A percentile compares a stretch with the other conserved stretches of the same genome.
phyloP scores from a whole-genome alignment of 371 early-diverging fungal genomes.

The Actinomortierella wolfii region DNA sequence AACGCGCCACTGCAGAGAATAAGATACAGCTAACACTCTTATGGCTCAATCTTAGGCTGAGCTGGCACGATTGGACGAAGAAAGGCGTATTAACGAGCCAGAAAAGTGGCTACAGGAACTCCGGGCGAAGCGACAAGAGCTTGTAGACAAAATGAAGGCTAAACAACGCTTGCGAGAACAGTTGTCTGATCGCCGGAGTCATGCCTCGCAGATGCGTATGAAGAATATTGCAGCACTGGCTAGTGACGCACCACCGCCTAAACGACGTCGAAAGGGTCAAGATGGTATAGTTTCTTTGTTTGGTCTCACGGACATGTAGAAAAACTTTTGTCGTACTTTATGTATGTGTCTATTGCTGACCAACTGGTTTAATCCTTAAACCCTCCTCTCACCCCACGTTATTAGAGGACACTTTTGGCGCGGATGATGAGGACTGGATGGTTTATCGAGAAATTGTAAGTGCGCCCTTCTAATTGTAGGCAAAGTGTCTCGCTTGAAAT shows the following conservation, averaged over 20 bases:
- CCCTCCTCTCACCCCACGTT: background rate
- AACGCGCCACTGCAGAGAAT: background rate
- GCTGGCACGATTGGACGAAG: slow-evolving; percentile 69
- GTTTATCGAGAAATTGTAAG: slow-evolving; percentile 88
- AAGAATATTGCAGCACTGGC: slow-evolving; percentile 84
- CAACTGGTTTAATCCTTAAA: background rate
- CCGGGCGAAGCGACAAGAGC: slow-evolving; percentile 60
- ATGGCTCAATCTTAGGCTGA: slow-evolving; percentile 56
- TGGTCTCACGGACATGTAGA: background rate
- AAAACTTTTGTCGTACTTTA: background rate
- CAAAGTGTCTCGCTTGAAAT: too few species aligned
- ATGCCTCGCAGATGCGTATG: slow-evolving; percentile 86
- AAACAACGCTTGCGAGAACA: slow-evolving; percentile 72
- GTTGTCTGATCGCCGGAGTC: slow-evolving; percentile 83
- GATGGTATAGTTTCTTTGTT: slow-evolving; percentile 48
- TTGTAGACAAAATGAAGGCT: slow-evolving; percentile 68
- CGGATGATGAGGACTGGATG: slow-evolving; percentile 92
- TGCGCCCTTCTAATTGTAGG: background rate
- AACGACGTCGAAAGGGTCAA: slow-evolving; percentile 61
- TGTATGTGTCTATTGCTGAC: background rate
- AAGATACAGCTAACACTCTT: background rate
- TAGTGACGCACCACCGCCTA: slow-evolving; percentile 57
- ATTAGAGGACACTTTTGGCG: slow-evolving; percentile 88
- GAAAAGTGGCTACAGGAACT: slow-evolving; percentile 76
- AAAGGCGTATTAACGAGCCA: slow-evolving; percentile 68